These are phyloP conservation scores for Solanum commersonii DNA, from an alignment of 257 asterid genomes.

Conservation along the genomic window DNA sequence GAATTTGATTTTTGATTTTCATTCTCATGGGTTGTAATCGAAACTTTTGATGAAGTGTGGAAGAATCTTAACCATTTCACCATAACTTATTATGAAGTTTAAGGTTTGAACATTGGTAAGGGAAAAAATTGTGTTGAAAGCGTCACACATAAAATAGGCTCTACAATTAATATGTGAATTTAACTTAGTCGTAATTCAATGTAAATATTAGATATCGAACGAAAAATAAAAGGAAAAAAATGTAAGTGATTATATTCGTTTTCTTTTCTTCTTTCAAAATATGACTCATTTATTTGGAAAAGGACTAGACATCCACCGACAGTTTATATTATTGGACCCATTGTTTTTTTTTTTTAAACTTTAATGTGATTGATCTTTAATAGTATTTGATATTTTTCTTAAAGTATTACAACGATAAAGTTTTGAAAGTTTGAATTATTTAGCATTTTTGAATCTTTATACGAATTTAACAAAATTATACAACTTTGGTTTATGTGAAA, in stretches of 20 bases:
- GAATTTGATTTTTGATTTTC: too few relatives aligned
- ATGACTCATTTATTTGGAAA: not conserved
- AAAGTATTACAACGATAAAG: not conserved
- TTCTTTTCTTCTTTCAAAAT: not conserved
- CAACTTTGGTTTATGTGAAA: not conserved
- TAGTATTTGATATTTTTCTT: not conserved
- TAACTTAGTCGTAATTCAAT: accelerated
- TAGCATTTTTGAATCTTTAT: not conserved
- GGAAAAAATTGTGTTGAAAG: not conserved
- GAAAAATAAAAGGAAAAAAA: too few relatives aligned
- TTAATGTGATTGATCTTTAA: not conserved
- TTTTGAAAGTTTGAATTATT: not conserved
- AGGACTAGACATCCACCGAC: conserved; percentile 9
- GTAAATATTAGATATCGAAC: accelerated
- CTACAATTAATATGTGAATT: not conserved
- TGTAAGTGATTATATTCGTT: not conserved
- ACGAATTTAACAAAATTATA: not conserved
- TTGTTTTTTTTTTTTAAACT: not conserved
- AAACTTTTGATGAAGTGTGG: accelerated
- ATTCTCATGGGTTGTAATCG: too few relatives aligned
- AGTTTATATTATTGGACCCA: not conserved
- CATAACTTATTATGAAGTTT: too few relatives aligned
- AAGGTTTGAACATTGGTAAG: not conserved
- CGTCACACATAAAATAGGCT: not conserved
- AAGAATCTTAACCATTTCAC: too few relatives aligned